Conservation (phyloP, 2,329 filamentous ascomycete species). For the Neonectria punicea region DNA sequence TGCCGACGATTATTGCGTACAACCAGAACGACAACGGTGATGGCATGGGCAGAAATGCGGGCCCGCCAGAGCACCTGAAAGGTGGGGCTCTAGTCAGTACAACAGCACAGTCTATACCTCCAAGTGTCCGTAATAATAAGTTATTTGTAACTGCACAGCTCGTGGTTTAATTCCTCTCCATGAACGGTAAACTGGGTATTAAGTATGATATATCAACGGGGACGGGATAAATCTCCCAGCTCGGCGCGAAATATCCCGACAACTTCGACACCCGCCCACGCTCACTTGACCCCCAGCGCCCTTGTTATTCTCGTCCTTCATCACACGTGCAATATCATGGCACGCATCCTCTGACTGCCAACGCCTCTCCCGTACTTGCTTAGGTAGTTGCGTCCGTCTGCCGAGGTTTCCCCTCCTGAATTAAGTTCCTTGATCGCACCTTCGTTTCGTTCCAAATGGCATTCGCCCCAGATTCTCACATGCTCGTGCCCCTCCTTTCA, state of each 20-base stretch:
- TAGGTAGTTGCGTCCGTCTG: neutral
- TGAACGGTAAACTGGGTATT: neutral
- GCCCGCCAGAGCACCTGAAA: neutral
- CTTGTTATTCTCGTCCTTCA: slow-evolving; percentile 13
- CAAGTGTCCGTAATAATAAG: too few species aligned
- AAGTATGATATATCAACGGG: neutral
- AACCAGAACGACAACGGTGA: slow-evolving; percentile 18
- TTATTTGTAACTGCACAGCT: neutral
- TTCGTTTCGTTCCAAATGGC: neutral
- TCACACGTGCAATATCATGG: slow-evolving; percentile 35
- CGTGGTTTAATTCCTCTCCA: neutral
- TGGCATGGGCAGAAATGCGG: slow-evolving; percentile 11
- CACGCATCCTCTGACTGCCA: slow-evolving; percentile 6
- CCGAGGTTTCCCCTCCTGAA: slow-evolving; percentile 27
- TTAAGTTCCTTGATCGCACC: neutral
- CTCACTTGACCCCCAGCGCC: slow-evolving; percentile 27
- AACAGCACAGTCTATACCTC: neutral
- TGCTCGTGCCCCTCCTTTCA: slow-evolving; percentile 16
- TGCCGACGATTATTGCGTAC: slow-evolving; percentile 3
- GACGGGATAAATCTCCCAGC: neutral
- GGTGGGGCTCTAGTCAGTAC: slow-evolving; percentile 6
- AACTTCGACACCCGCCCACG: slow-evolving; percentile 25
- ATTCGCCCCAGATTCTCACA: slow-evolving; percentile 34
- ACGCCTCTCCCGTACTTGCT: neutral
- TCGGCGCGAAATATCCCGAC: slow-evolving; percentile 25